These are phyloP conservation scores for Claviceps spartinae DNA, from an alignment of 2,329 filamentous ascomycete genomes.

Conservation along the genomic window DNA sequence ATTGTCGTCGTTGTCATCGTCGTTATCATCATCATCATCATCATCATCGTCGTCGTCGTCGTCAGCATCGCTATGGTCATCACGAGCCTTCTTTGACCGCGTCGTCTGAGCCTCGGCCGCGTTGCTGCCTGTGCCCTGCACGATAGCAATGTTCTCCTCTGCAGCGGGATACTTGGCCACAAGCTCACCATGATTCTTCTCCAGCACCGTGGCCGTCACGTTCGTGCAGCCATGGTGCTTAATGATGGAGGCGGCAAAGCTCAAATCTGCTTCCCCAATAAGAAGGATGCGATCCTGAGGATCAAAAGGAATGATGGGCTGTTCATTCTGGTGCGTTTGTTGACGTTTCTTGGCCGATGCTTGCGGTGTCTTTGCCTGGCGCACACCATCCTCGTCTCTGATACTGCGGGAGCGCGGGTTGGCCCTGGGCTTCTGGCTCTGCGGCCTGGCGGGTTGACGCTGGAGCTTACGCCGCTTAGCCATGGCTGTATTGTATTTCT, in stretches of 20 bases:
- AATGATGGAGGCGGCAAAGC: conserved; percentile 56
- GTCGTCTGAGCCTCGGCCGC: neutral
- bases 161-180: conserved; percentile 63
- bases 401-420: neutral
- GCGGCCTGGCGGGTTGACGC: conserved; percentile 7
- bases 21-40: neutral
- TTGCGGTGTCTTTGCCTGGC: conserved; percentile 6
- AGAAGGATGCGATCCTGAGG: conserved; percentile 57
- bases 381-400: neutral
- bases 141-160: conserved; percentile 39
- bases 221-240: conserved; percentile 51
- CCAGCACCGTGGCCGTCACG: conserved; percentile 57
- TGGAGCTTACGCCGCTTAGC: conserved; percentile 9
- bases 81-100: neutral
- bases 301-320: conserved; percentile 52
- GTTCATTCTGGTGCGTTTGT: conserved; percentile 14
- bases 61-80: neutral
- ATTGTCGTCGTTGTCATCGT: neutral
- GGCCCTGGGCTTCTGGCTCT: conserved; percentile 9
- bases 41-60: neutral
- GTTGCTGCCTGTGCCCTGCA: conserved; percentile 19
- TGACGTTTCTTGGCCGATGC: conserved; percentile 3
- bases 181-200: conserved; percentile 43
- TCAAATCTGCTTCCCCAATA: conserved; percentile 70
- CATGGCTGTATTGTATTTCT: conserved; percentile 1